A percentile compares a stretch with the other conserved stretches of the same genome.
phyloP scores from a whole-genome alignment of 371 early-diverging fungal genomes.

The Mucor piriformis region DNA sequence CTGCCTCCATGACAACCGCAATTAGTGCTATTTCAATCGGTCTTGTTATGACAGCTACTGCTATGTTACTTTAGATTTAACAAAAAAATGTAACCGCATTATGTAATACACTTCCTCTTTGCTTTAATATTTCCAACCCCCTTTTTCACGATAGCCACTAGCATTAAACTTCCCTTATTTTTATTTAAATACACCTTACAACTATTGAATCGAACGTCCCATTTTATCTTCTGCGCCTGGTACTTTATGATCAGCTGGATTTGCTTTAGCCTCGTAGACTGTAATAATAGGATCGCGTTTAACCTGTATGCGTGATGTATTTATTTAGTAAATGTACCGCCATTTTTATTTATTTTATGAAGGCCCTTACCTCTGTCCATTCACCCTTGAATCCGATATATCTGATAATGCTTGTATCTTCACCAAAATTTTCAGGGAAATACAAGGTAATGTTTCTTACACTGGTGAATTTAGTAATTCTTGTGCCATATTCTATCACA shows the following conservation, averaged over 20 bases:
- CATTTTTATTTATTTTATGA: neutral
- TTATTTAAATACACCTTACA: neutral
- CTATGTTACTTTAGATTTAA: neutral
- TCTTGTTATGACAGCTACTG: neutral
- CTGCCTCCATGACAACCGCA: conserved; percentile 1
- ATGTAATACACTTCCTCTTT: neutral
- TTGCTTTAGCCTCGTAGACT: conserved; percentile 84
- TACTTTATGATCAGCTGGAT: conserved; percentile 83
- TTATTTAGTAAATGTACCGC: neutral
- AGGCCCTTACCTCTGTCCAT: conserved; percentile 69
- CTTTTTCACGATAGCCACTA: neutral
- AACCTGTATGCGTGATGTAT: conserved; percentile 42
- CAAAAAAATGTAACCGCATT: neutral
- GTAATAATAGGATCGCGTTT: conserved; percentile 85
- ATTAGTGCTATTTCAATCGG: neutral
- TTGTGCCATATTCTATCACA: conserved; percentile 71
- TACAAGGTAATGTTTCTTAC: conserved; percentile 82
- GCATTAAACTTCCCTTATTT: neutral
- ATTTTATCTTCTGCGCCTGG: conserved; percentile 42
- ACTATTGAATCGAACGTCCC: conserved; percentile 49
- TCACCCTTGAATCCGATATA: conserved; percentile 93
- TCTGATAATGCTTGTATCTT: conserved; percentile 59
- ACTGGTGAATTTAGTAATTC: conserved; percentile 82
- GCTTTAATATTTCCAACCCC: neutral
- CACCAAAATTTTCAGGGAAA: conserved; percentile 83